These are phyloP conservation scores for Colletotrichum paranaense DNA, from an alignment of 2,329 filamentous ascomycete species.

Conservation along the genomic window DNA sequence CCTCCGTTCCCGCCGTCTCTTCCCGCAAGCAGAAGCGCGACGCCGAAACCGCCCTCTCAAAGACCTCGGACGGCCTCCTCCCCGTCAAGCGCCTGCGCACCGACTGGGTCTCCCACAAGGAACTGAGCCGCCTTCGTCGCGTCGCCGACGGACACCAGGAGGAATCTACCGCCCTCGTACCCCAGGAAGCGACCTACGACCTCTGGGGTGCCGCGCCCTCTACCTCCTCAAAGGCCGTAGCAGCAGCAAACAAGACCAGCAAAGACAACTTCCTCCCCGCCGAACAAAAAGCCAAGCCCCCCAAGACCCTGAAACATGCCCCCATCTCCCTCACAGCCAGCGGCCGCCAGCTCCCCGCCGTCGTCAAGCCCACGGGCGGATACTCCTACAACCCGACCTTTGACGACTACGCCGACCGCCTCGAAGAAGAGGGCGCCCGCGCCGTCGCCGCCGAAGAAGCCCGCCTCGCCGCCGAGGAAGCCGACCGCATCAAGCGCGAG, in stretches of 20 bases:
- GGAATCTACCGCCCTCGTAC: constrained; percentile 63
- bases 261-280: constrained; percentile 73
- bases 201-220: constrained; percentile 73
- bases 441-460: constrained; percentile 83
- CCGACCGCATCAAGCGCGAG: constrained; percentile 75
- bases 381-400: constrained; percentile 95
- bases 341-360: constrained; percentile 82
- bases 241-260: constrained; percentile 45
- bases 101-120: constrained; percentile 86
- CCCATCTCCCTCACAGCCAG: constrained; percentile 86
- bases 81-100: constrained; percentile 80
- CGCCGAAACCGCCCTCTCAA: constrained; percentile 55
- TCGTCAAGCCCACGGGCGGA: constrained; percentile 82
- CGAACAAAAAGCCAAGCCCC: constrained; percentile 74
- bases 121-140: constrained; percentile 80
- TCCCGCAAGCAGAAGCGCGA: constrained; percentile 74
- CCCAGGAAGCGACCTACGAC: constrained; percentile 78
- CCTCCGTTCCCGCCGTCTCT: constrained; percentile 82
- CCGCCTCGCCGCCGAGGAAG: constrained; percentile 74
- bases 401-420: constrained; percentile 83
- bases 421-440: constrained; percentile 80
- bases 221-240: constrained; percentile 31
- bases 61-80: constrained; percentile 78
- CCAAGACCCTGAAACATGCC: constrained; percentile 78
- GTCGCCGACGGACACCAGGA: constrained; percentile 76